Evolutionary conservation across 768 basidiomycete species (phyloP), one percentile per base, ranked within the genome.

Genomic region (Termitomyces sp.): DNA sequence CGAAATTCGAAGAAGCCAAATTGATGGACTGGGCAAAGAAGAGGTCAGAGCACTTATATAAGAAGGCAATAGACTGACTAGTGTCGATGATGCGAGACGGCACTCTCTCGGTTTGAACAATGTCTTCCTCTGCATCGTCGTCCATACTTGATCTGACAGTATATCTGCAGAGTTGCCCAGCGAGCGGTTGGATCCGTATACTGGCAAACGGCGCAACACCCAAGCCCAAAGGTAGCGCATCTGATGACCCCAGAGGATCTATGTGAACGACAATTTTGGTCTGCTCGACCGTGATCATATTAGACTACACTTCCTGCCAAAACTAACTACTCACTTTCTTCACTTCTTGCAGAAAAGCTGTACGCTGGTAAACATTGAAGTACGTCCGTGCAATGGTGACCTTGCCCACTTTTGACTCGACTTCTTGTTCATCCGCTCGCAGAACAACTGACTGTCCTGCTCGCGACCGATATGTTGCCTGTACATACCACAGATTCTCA

Each of bases 241-340:
- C 89, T 7, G 93, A 89, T 13, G 82, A 75, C 4, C 89, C 91
- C 16, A 81, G 67, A 18, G 87, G 81, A 70, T 96, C 93, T 56
- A 98, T 84, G 64, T 95, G 93, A 43, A 96, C 80, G 10, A 93
- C 88, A 26, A 94, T 83, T 75, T 95, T 95, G 32, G 88, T 89
- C 94, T 96, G 64, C 57, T 23, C 36, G 38, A 51, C n/a, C 18
- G 52, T 54, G 10, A 58, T 59, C 30, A 35, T 38, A 48, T 52
- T n/a, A 50, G 55, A 49, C 48, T 50, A 55, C 20, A 30, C 36
- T 50, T 16, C 23, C 20, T 20, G 41, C 23, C 18, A 6, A 48
- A 57, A 59, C 58, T 18, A 18, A 38, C 4, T 18, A 63, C 72
- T 51, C 52, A 93, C 94, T 83, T 95, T 95, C 72, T 85, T 89